Evolutionary conservation across 2,329 filamentous ascomycete species (phyloP), one percentile per base, ranked within the genome.

Genomic region (Talaromyces albobiverticillius): DNA sequence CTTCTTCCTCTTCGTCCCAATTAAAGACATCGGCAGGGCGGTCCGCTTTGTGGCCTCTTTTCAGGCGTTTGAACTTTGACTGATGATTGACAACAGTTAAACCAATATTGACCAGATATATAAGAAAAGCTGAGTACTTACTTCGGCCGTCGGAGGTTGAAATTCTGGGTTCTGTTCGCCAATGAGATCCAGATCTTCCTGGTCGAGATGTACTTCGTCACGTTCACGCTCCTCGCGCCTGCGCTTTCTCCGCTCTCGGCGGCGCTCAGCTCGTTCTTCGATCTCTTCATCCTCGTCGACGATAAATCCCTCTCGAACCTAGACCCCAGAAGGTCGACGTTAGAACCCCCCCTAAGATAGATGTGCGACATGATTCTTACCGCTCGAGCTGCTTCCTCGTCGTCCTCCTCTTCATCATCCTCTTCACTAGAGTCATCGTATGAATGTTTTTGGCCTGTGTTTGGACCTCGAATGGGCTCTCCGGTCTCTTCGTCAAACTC

Each of bases 281-380:
- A 89, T 88, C 53, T 90, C 87, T 62, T 90, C 88, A 58, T 93
- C 91, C 66, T 96, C 92, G 65, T 95, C 90, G 59, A 95, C 90
- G 61, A 99, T 96, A 75, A 97, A 99, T 23, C 92, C 93, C 77
- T 95, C 91, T 50, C 89, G 89, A 60, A 95, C 83, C 91, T 96
- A 64, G 22, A 10, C 40, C 9, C 3, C 8, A 25, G 22, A 3
- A 26, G 3, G 8, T 14, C 16, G 6, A 26, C 7, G 18, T 40
- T 40, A 40, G 36, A 18, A 40, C 10, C 11, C 20, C n/a, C 4
- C 18, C 5, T 31, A 16, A 20, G 18, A 6, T 20, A 36, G 25
- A 10, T 23, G 13, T 20, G 34, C 26, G 57, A 65, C 79, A 26
- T 10, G 23, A 8, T 9, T 32, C 53, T 64, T 75, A 94, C 89